Conservation (phyloP, 192 early-diverging fungal genomes). For the Helicostylum pulchrum region DNA sequence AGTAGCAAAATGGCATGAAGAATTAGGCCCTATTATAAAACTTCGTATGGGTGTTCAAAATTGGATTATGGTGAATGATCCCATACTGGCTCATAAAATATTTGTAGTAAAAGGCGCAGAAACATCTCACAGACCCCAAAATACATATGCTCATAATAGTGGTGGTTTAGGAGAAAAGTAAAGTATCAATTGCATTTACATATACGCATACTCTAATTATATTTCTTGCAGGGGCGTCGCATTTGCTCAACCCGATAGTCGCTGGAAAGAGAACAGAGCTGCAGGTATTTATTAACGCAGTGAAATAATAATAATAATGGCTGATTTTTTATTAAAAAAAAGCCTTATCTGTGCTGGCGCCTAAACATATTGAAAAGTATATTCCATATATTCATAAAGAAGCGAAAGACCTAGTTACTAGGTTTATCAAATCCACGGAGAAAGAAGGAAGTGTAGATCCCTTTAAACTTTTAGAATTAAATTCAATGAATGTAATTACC, state of each 20-base stretch:
- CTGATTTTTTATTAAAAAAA: neutral
- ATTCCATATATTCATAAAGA: neutral
- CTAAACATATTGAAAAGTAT: constrained; percentile 5
- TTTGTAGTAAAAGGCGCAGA: constrained; percentile 7
- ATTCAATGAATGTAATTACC: constrained; percentile 3
- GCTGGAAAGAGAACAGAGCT: constrained; percentile 3
- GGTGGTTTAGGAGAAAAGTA: neutral
- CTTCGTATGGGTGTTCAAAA: constrained; percentile 14
- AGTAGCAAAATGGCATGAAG: constrained; percentile 12
- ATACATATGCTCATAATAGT: neutral
- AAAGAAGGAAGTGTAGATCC: neutral
- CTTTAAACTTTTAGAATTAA: neutral
- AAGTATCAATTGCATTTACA: neutral
- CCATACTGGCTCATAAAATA: constrained; percentile 3
- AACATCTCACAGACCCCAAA: neutral
- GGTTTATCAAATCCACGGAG: neutral
- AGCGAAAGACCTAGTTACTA: neutral
- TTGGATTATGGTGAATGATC: constrained; percentile 14
- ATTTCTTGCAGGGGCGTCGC: neutral
- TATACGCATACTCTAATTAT: neutral
- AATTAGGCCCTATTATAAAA: constrained; percentile 14
- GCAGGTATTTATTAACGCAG: neutral
- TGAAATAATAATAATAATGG: neutral
- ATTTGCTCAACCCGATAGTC: neutral
- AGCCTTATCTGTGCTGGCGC: constrained; percentile 8